Conservation (phyloP, 257 asterid genomes). For the Fraxinus americana region DNA sequence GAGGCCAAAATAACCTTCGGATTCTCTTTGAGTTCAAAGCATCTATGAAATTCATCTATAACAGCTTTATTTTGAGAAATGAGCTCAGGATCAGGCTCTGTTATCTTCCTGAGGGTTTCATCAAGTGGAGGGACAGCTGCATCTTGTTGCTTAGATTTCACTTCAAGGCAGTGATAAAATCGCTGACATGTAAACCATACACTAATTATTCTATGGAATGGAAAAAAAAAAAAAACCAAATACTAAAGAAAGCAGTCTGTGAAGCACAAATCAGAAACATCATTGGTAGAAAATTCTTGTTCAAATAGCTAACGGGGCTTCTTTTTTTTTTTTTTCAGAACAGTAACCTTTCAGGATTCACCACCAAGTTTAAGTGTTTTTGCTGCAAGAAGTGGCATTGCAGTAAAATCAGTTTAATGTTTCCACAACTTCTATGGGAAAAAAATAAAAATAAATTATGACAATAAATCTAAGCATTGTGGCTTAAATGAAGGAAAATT, state of each 20-base stretch:
- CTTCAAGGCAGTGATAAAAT: conserved; percentile 68
- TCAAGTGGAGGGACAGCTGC: conserved; percentile 88
- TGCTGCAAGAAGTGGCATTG: background rate
- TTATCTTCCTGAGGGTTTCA: conserved; percentile 75
- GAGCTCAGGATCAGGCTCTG: conserved; percentile 77
- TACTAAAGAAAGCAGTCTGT: background rate
- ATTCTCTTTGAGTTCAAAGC: conserved; percentile 82
- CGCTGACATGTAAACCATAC: conserved; percentile 53
- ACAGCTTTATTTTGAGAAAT: conserved; percentile 51
- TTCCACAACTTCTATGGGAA: background rate
- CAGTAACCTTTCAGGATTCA: background rate
- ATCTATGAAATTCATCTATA: conserved; percentile 60
- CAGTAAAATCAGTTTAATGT: too few species aligned
- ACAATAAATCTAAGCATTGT: too few species aligned
- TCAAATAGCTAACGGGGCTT: background rate
- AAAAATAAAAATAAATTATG: too few species aligned
- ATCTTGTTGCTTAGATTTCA: conserved; percentile 77
- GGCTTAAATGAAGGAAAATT: background rate
- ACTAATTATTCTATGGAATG: conserved; percentile 4
- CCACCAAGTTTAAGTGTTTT: background rate
- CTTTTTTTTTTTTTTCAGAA: background rate
- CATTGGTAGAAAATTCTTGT: background rate
- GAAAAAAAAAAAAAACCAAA: background rate
- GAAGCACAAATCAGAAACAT: background rate
- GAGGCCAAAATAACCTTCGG: conserved; percentile 63